phyloP scores from a whole-genome alignment of 1,139 yeast species.

The Geotrichum histeridarum region DNA sequence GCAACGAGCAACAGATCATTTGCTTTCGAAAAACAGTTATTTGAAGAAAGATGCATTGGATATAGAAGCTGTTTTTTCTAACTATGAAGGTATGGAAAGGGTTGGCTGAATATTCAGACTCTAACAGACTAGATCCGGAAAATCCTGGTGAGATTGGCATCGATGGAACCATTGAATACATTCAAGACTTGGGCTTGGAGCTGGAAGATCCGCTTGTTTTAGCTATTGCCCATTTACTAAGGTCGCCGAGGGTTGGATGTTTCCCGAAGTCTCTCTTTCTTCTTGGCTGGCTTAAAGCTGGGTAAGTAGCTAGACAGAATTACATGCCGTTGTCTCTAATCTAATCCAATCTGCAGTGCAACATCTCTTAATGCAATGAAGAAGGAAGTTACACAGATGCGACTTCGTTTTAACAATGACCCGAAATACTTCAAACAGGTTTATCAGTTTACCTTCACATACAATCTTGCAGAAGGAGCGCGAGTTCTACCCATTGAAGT shows the following conservation, averaged over 20 bases:
- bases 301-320: conserved; percentile 27
- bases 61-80: conserved; percentile 23
- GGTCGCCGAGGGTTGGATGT: conserved; percentile 61
- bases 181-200: conserved; percentile 60
- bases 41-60: conserved; percentile 8
- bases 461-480: conserved; percentile 57
- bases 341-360: conserved; percentile 27
- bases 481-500: conserved; percentile 55
- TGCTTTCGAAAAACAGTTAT: conserved; percentile 5
- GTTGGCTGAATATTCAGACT: not conserved
- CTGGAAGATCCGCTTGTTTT: conserved; percentile 72
- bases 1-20: conserved; percentile 19
- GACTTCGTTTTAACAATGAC: conserved; percentile 38
- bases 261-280: conserved; percentile 50
- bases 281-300: conserved; percentile 48
- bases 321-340: conserved; percentile 20
- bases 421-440: conserved; percentile 48
- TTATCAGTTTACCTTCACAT: conserved; percentile 67
- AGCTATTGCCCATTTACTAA: conserved; percentile 62
- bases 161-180: conserved; percentile 69
- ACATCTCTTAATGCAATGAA: conserved; percentile 50
- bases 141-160: conserved; percentile 46
- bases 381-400: conserved; percentile 40
- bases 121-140: conserved; percentile 16
- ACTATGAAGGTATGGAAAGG: conserved; percentile 21